Evolutionary conservation across 2,329 filamentous ascomycete genomes (phyloP), one percentile per base, ranked within the genome.

Genomic region (Onygena corvina): DNA sequence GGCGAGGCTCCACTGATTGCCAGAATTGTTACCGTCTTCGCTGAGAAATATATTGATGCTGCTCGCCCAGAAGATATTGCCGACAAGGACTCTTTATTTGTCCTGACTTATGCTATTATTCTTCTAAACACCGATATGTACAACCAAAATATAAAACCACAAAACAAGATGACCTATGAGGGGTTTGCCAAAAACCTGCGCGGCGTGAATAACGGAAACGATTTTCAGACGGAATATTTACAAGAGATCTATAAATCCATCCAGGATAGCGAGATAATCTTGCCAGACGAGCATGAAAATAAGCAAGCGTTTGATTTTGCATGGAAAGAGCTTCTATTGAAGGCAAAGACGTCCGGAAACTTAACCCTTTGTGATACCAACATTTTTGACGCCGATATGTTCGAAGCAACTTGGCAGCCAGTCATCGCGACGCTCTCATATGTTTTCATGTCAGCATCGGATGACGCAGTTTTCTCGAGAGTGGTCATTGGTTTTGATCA

Each of bases 61-160:
- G 79, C 77, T 4, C 76, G 79, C 21, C 83, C 85, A 0, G 77
- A 84, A 48, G 84, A 81, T 18, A 81, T 96, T 54, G 84, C 81
- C 4, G 82, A 94, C 60, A 84, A 86, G 58, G 92, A 98, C 64
- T 81, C 88, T 5, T 81, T 92, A 18, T 98, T 86, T 60, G 80
- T 98, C 44, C 72, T 98, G 47, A 90, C 86, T 0, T 98, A 98
- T 63, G 92, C 89, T 31, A 93, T 95, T 60, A 94, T 98, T 64
- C 88, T 98, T 79, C 72, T 98, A 50, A 98, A 98, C 61, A 95
- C 90, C 1, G 92, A 98, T 62, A 84, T 93, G 59, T 92, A 96
- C 65, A 98, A 94, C 60, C 89, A 88, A 0, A 96, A 95, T 58
- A 67, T 96, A 54, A 69, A 79, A 58, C 67, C 75, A 1, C 73